Percentiles rank a stretch among this genome's conserved stretches.
Evolutionary conservation across 1,139 yeast species (phyloP).

Genomic region (Geotrichum histeridarum): DNA sequence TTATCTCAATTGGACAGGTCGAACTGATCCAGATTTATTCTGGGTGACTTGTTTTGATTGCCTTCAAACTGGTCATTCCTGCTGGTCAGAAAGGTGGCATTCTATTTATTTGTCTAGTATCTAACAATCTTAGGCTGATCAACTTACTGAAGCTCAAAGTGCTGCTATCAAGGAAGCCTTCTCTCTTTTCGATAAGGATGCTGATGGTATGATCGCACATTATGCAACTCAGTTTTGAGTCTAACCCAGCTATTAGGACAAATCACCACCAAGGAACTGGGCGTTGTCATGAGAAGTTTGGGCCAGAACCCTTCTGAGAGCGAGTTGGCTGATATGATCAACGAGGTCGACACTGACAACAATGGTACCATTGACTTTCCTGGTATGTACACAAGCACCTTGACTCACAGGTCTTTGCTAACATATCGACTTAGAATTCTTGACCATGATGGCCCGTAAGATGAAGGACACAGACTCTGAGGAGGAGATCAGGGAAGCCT

Average conservation of each 20-base stretch:
- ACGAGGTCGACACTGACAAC: constrained; percentile 70
- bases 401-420: background rate
- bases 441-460: constrained; percentile 89
- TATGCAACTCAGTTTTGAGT: background rate
- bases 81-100: too few relatives aligned
- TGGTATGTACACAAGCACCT: constrained; percentile 17
- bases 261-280: constrained; percentile 91
- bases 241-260: constrained; percentile 34
- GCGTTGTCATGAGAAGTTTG: constrained; percentile 96
- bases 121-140: constrained; percentile 52
- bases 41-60: too few relatives aligned
- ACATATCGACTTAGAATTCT: constrained; percentile 40
- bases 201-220: constrained; percentile 61
- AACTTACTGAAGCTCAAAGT: constrained; percentile 91
- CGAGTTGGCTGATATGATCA: constrained; percentile 92
- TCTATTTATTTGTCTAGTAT: background rate
- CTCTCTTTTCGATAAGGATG: constrained; percentile 90
- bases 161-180: constrained; percentile 97
- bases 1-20: too few relatives aligned
- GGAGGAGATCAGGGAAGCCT: constrained; percentile 95
- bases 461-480: constrained; percentile 95
- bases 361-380: constrained; percentile 31
- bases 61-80: too few relatives aligned
- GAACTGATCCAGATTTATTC: too few relatives aligned
- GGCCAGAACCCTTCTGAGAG: constrained; percentile 97